These are phyloP conservation scores for Multifurca ochricompacta DNA, from an alignment of 768 basidiomycete genomes.

Conservation along the genomic window DNA sequence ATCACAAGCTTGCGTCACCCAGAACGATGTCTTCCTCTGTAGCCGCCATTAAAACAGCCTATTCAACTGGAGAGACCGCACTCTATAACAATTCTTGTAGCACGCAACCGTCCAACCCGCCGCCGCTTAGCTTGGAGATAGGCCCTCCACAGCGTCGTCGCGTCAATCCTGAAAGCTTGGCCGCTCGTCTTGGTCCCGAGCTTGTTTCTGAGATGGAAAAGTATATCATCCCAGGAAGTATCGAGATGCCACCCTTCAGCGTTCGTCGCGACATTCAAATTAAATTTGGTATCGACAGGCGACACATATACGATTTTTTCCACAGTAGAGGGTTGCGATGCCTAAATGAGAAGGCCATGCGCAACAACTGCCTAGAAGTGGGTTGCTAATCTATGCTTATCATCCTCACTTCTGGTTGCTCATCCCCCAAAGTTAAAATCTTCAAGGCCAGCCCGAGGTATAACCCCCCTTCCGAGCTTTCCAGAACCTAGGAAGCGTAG, in stretches of 20 bases:
- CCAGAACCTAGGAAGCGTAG: conserved; percentile 15
- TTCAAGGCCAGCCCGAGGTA: conserved; percentile 5
- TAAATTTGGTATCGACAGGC: conserved; percentile 59
- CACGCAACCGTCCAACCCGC: not conserved
- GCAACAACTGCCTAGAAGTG: conserved; percentile 18
- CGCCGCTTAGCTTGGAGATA: conserved; percentile 5
- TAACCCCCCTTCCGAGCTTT: not conserved
- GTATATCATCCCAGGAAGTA: conserved; percentile 57
- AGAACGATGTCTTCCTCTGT: conserved; percentile 2
- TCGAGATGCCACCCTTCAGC: conserved; percentile 69
- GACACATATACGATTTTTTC: conserved; percentile 76
- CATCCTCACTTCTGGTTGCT: not conserved
- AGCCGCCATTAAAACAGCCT: not conserved
- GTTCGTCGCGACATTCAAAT: conserved; percentile 64
- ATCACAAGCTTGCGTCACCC: conserved; percentile 10
- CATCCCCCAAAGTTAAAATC: not conserved
- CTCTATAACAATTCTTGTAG: not conserved
- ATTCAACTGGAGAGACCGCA: conserved; percentile 4
- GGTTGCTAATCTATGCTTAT: not conserved
- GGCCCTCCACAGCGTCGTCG: conserved; percentile 31
- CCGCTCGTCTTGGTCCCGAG: conserved; percentile 56
- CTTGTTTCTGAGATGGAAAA: conserved; percentile 67
- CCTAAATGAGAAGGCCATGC: conserved; percentile 19
- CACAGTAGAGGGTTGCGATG: conserved; percentile 43
- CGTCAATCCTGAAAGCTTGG: conserved; percentile 64